Evolutionary conservation across 1,284 basidiomycete species (phyloP), one percentile per base, ranked within the genome.

Genomic region (Ceratobasidium sp.): DNA sequence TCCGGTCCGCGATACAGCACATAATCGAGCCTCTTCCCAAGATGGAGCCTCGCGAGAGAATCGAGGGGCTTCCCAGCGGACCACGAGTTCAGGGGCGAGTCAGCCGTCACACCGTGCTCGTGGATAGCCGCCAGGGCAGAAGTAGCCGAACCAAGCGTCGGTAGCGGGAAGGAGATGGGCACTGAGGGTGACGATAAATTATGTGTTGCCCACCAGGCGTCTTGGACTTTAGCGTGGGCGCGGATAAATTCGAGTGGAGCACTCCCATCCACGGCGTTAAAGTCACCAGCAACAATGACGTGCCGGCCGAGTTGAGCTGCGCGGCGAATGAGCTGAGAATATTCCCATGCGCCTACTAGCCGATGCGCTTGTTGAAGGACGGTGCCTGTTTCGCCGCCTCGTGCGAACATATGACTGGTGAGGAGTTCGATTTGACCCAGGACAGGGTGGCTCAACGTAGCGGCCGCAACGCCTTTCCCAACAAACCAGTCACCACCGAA

Each of bases 21-120:
- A 81, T 99, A 99, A 83, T 99, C 98, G 36, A 99, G 90, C 17
- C 98, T 90, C 82, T 99, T 99, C 36, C 98, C 98, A 77, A 89
- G 88, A 80, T 87, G 89, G 80, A 85, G 85, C 73, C 86, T 87
- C 17, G 91, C 90, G 74, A 89, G 82, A 0, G 84, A 80, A 77
- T 88, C 89, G 19, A 90, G 81, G 2, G 83, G 84, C 81, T 96
- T 97, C 11, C 90, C 89, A 8, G 90, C 91, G 0, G 96, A 95
- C 84, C 93, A 99, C 1, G 93, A 90, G 82, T 98, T 98, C 36
- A 97, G 81, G 0, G 96, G 94, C 0, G 96, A 98, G 84, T 99
- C 98, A 67, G 96, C 96, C 0, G 98, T 99, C 78, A 99, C 90
- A 17, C 96, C 96, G 76, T 90, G 91, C 47, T 85, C 82, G 47